Evolutionary conservation across 352 stramenopile genomes (phyloP).

Genomic region (Pythium scleroteichum): DNA sequence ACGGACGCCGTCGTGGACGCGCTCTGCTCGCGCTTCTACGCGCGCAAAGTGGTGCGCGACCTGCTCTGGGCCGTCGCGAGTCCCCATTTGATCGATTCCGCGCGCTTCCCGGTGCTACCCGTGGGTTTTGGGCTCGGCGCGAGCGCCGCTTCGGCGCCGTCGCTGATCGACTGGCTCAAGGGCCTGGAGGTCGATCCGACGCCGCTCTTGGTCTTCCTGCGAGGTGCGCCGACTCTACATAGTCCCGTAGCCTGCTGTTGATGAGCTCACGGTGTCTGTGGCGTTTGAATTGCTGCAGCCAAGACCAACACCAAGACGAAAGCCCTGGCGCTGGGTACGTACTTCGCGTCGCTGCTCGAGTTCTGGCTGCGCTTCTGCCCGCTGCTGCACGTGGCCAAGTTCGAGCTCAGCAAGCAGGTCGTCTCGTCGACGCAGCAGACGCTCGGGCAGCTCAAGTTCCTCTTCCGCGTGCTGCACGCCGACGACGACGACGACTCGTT

Average conservation of each 20-base stretch:
- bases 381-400: slow-evolving; percentile 38
- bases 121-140: slow-evolving; percentile 30
- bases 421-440: slow-evolving; percentile 62
- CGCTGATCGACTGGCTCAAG: slow-evolving; percentile 52
- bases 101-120: slow-evolving; percentile 50
- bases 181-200: slow-evolving; percentile 42
- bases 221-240: slow-evolving; percentile 31
- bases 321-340: slow-evolving; percentile 60
- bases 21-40: slow-evolving; percentile 23
- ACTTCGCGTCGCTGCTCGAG: slow-evolving; percentile 71
- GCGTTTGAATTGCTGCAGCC: slow-evolving; percentile 34
- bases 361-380: slow-evolving; percentile 67
- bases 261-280: background rate
- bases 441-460: slow-evolving; percentile 74
- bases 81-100: slow-evolving; percentile 50
- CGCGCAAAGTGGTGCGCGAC: slow-evolving; percentile 66
- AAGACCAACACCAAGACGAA: slow-evolving; percentile 34
- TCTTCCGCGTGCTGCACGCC: slow-evolving; percentile 42
- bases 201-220: slow-evolving; percentile 51
- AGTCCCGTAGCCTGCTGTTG: too few species aligned
- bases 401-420: slow-evolving; percentile 63
- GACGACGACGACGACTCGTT: too few species aligned
- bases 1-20: slow-evolving; percentile 2
- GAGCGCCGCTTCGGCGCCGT: slow-evolving; percentile 5
- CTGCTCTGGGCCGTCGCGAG: slow-evolving; percentile 64